phyloP scores from a whole-genome alignment of 1,284 basidiomycete species.

The Apiotrichum laibachii region DNA sequence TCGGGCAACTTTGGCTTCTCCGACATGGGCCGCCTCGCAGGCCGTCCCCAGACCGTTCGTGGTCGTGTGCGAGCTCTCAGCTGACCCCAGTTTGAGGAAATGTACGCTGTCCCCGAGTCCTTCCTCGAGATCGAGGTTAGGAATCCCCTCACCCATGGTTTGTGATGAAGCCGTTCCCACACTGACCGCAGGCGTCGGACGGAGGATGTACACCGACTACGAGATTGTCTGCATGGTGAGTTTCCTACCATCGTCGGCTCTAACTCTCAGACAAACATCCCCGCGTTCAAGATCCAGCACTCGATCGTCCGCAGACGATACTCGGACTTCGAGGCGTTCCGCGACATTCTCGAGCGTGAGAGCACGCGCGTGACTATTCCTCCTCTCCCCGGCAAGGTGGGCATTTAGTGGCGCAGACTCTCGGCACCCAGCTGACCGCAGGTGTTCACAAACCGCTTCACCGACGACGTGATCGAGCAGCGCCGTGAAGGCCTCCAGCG shows the following conservation, averaged over 20 bases:
- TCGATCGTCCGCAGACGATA: constrained; percentile 92
- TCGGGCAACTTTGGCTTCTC: constrained; percentile 59
- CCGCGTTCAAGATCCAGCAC: constrained; percentile 94
- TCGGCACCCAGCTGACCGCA: constrained; percentile 9
- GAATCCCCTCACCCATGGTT: constrained; percentile 95
- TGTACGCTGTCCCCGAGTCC: constrained; percentile 95
- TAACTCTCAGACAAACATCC: constrained; percentile 84
- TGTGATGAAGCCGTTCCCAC: constrained; percentile 30
- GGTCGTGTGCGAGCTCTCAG: background rate
- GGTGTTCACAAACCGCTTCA: constrained; percentile 93
- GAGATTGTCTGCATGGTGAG: constrained; percentile 94
- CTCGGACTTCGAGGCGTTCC: constrained; percentile 98
- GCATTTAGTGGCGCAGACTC: constrained; percentile 3
- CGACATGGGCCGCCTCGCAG: constrained; percentile 62
- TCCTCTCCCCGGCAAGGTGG: constrained; percentile 81
- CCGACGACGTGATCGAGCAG: constrained; percentile 93
- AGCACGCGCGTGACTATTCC: constrained; percentile 97
- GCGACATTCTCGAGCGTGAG: constrained; percentile 95
- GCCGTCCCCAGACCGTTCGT: constrained; percentile 76
- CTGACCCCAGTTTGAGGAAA: constrained; percentile 78
- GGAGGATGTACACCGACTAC: constrained; percentile 99
- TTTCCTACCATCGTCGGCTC: background rate
- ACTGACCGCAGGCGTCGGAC: constrained; percentile 68
- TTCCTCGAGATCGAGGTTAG: constrained; percentile 97
- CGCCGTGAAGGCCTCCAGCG: constrained; percentile 90